A percentile compares a stretch with the other conserved stretches of the same genome.
phyloP scores from a whole-genome alignment of 768 basidiomycete genomes.

The Pisolithus albus region DNA sequence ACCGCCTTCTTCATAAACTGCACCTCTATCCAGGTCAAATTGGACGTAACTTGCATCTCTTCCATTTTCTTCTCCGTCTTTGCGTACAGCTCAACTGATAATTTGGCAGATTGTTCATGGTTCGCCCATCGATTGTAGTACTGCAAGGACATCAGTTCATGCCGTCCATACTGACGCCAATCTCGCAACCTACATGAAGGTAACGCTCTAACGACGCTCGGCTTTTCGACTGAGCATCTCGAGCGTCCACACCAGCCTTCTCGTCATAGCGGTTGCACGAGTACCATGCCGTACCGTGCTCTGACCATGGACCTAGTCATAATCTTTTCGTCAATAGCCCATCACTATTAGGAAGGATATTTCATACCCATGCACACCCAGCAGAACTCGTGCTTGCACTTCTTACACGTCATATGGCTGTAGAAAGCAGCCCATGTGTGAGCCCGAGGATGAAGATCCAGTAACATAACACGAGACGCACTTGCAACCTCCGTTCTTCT shows the following conservation, averaged over 20 bases:
- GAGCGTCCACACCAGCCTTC: slow-evolving; percentile 77
- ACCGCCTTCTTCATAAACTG: slow-evolving; percentile 99
- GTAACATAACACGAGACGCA: slow-evolving; percentile 68
- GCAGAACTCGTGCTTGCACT: slow-evolving; percentile 97
- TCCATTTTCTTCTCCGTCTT: slow-evolving; percentile 99
- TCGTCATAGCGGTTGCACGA: slow-evolving; percentile 98
- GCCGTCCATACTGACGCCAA: not conserved
- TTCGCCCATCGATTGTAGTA: slow-evolving; percentile 99
- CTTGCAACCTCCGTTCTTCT: slow-evolving; percentile 99
- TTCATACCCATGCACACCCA: slow-evolving; percentile 95
- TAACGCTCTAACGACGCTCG: slow-evolving; percentile 92
- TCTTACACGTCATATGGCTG: slow-evolving; percentile 99
- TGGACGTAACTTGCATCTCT: slow-evolving; percentile 92
- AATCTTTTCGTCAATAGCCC: too few species aligned
- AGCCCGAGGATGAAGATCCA: slow-evolving; percentile 49
- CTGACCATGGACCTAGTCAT: slow-evolving; percentile 80
- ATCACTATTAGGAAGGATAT: too few species aligned
- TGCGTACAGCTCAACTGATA: slow-evolving; percentile 83
- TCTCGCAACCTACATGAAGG: slow-evolving; percentile 65
- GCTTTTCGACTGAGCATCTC: slow-evolving; percentile 86
- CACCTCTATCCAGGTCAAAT: slow-evolving; percentile 95
- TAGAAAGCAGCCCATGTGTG: slow-evolving; percentile 6
- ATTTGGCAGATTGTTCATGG: slow-evolving; percentile 98
- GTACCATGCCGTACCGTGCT: slow-evolving; percentile 97
- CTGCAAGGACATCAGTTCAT: slow-evolving; percentile 33